Base-by-base conservation (phyloP, 2,329 filamentous ascomycete species). In the Botrytis paeoniae region DNA sequence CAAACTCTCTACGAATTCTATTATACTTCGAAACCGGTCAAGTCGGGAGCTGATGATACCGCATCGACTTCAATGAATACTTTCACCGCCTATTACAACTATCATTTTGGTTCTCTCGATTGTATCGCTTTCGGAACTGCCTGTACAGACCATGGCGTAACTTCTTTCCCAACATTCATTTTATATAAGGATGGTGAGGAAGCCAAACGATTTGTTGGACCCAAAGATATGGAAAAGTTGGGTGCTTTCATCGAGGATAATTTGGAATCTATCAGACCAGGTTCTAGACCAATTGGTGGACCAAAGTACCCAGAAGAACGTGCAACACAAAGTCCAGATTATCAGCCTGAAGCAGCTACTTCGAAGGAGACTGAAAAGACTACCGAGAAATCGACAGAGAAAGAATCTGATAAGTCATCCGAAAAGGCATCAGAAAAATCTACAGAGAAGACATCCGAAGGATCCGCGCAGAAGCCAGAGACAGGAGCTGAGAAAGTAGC, bases 1-100 rank as follows among this genome's bases (percentile, higher is more conserved):
- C 94, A 98, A 83, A 98, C 95, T 8, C 83, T 95, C 22, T 97
- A 98, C 86, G 96, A 99, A 84, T 98, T 91, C 83, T 99, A 78
- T 65, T 78, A 93, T 84, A 98, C 95, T 54, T 96, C 93, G 54
- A 91, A 94, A 78, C 91, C 92, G 25, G 84, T 91, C 18, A 78
- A 79, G 37, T 71, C 74, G 18, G 65, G 75, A 22, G 57, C 76
- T 8, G 70, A 68, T 83, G 85, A 74, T 82, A 66, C 82, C 35
- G 83, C 81, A 78, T 85, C 83, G 78, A 85, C 82, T 77, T 88
- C 84, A 75, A 79, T 83, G 25, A 83, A 87, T 59, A 83, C 83
- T 41, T 98, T 98, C 80, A 90, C 91, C 45, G 86, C 91, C 71
- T 96, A 90, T 82, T 98, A 98, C 83, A 90, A 95, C 82, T 95